phyloP scores from a whole-genome alignment of 805 yeast genomes.

The Ogataea salicorniae region DNA sequence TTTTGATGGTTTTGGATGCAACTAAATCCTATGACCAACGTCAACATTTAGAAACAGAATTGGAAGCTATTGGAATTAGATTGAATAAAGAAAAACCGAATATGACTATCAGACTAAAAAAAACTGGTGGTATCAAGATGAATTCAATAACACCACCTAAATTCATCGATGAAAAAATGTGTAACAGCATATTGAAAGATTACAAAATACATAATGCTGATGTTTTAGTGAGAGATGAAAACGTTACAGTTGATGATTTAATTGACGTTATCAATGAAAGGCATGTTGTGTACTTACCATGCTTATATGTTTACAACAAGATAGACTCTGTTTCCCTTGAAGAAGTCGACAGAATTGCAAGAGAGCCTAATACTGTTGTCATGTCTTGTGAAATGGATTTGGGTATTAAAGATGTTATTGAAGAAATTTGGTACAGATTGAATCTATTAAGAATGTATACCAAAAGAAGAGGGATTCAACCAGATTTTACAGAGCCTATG shows the following conservation, averaged over 20 bases:
- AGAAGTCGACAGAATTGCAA: slow-evolving; percentile 87
- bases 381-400: slow-evolving; percentile 87
- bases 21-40: slow-evolving; percentile 91
- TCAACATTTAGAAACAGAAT: slow-evolving; percentile 76
- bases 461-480: slow-evolving; percentile 76
- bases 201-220: slow-evolving; percentile 92
- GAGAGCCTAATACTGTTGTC: slow-evolving; percentile 89
- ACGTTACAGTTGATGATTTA: slow-evolving; percentile 86
- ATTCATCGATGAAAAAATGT: slow-evolving; percentile 73
- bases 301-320: slow-evolving; percentile 91
- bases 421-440: slow-evolving; percentile 89
- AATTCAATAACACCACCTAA: slow-evolving; percentile 79
- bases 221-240: slow-evolving; percentile 82
- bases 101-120: slow-evolving; percentile 70
- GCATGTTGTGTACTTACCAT: slow-evolving; percentile 83
- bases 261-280: slow-evolving; percentile 86
- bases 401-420: slow-evolving; percentile 83
- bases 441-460: slow-evolving; percentile 79
- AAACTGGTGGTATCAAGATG: slow-evolving; percentile 87
- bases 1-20: slow-evolving; percentile 91
- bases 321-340: slow-evolving; percentile 92
- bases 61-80: slow-evolving; percentile 91
- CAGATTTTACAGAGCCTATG: slow-evolving; percentile 84
- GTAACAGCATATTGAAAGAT: slow-evolving; percentile 72
- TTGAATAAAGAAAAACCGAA: slow-evolving; percentile 79